Evolutionary conservation across 2,329 filamentous ascomycete genomes (phyloP), one percentile per base, ranked within the genome.

Genomic region (Helicocarpus griseus): DNA sequence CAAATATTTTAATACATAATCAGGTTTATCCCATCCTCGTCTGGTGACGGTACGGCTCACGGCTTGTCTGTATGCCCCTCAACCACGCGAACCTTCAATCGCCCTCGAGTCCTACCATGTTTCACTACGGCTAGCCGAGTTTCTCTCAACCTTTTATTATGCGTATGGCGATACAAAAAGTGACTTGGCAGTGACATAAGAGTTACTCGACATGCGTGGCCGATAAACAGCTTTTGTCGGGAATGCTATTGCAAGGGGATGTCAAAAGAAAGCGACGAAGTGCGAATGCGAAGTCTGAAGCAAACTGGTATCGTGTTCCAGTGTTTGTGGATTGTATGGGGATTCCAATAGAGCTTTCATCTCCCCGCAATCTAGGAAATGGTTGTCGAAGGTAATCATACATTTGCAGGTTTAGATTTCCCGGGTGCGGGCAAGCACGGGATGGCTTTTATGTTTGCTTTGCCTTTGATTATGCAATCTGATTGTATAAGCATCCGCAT

Each of bases 1-100:
- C 13, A 47, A 47, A 47, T 47, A 47, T 47, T 47, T 47, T 19
- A 36, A 36, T 47, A 24, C 21, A 26, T 28, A 17, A 19, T 26
- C 31, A 22, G 13, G 21, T 24, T 45, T 47, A 17, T 47, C 44
- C 17, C 17, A n/a, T 36, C 26, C 4, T 24, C 29, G 24, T 14
- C 21, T 11, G 11, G 31, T 9, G n/a, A n/a, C n/a, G n/a, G n/a
- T n/a, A n/a, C n/a, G n/a, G 7, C 44, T 19, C 21, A 33, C 19
- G 9, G 13, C 13, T 17, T 11, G 29, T 14, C 8, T 35, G 7
- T 24, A 36, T 22, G 22, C 13, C 29, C 17, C 4, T 11, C 13
- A 36, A 4, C 29, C 22, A 47, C 13, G 45, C 14, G 44, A 47
- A 36, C 24, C 35, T 26, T 13, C 14, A 24, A 43, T 24, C 0